Conservation (phyloP, 129 eudicot species). For the Flaveria brownii region DNA sequence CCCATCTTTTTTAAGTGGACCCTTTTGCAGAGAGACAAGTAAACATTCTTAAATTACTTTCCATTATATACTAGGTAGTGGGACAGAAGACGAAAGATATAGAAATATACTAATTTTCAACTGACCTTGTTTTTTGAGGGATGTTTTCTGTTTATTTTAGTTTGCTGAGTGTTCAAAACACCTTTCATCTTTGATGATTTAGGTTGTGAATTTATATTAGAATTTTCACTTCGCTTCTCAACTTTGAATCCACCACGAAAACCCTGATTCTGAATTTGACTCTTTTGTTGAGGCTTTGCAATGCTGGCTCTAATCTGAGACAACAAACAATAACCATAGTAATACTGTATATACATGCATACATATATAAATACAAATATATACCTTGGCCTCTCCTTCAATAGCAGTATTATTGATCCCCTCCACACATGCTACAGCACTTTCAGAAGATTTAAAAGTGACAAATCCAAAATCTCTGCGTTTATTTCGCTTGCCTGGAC, state of each 20-base stretch:
- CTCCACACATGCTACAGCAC: conserved; percentile 50
- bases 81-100: background rate
- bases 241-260: conserved; percentile 42
- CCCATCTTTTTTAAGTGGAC: conserved; percentile 27
- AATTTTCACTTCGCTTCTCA: conserved; percentile 25
- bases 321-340: background rate
- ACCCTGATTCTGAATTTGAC: conserved; percentile 29
- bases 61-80: conserved; percentile 1
- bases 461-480: conserved; percentile 40
- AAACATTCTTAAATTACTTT: background rate
- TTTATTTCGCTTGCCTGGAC: conserved; percentile 25
- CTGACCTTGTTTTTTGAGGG: conserved; percentile 26
- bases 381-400: conserved; percentile 43
- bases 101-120: conserved; percentile 10
- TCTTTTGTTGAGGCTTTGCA: conserved; percentile 37
- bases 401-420: conserved; percentile 39
- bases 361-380: background rate
- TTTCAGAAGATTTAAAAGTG: conserved; percentile 43
- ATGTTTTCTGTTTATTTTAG: conserved; percentile 29
- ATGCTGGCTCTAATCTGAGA: conserved; percentile 45
- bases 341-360: conserved; percentile 6
- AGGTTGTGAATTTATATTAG: conserved; percentile 21
- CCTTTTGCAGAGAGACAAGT: conserved; percentile 28
- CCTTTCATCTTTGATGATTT: conserved; percentile 34
- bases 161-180: conserved; percentile 28